Evolutionary conservation across 345 rosid genomes (phyloP).

Genomic region (Erucastrum elatum): DNA sequence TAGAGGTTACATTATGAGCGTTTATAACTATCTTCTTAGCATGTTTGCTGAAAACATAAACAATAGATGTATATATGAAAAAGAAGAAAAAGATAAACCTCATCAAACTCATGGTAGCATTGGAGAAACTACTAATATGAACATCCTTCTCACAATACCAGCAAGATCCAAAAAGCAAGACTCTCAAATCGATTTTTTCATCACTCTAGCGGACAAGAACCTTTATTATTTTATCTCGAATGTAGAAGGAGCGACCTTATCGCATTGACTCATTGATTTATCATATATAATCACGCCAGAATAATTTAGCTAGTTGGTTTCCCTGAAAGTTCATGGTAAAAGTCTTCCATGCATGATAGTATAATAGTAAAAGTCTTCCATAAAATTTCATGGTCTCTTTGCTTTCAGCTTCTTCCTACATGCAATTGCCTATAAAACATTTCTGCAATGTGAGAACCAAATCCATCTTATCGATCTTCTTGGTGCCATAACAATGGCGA

Average conservation of each 20-base stretch:
- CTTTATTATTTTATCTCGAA: background rate
- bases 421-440: background rate
- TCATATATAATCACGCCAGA: background rate
- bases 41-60: no score
- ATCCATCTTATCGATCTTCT: background rate
- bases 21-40: no score
- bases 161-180: background rate
- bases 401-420: background rate
- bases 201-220: background rate
- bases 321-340: background rate
- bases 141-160: background rate
- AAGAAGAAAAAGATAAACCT: no score
- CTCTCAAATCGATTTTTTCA: background rate
- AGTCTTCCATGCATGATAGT: background rate
- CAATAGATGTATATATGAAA: no score
- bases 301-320: background rate
- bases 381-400: background rate
- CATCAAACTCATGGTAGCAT: no score
- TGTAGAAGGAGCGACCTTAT: background rate
- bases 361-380: background rate
- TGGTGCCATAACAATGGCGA: slow-evolving; percentile 21
- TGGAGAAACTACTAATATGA: no score
- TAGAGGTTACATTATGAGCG: no score
- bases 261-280: background rate
- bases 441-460: background rate